Percentiles rank a stretch among this genome's conserved stretches.
These are phyloP conservation scores for Carex kokanica DNA, from an alignment of 176 grass and related monocot genomes.

Conservation along the genomic window DNA sequence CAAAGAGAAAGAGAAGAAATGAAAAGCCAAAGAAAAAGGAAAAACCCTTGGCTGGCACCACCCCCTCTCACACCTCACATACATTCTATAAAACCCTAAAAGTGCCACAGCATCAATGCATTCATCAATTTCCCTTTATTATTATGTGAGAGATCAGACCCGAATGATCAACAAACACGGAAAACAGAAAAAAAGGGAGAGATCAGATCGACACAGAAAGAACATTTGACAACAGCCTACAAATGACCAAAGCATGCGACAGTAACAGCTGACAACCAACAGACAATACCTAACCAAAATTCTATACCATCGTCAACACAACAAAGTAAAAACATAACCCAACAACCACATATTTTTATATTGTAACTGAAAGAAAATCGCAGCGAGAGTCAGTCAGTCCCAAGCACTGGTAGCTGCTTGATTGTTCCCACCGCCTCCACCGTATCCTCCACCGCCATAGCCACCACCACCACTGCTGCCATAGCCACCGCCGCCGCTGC, in stretches of 20 bases:
- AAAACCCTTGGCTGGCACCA: neutral
- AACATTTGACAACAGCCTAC: slow-evolving; percentile 23
- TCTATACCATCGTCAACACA: slow-evolving; percentile 32
- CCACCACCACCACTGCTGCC: neutral
- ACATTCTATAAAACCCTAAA: slow-evolving; percentile 21
- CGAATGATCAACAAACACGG: slow-evolving; percentile 11
- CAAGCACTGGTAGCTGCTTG: slow-evolving; percentile 62
- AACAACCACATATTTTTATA: slow-evolving; percentile 1
- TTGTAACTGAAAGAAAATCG: neutral
- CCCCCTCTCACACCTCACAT: slow-evolving; percentile 2
- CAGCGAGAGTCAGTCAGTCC: slow-evolving; percentile 38
- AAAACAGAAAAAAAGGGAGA: neutral
- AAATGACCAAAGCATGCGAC: slow-evolving; percentile 8
- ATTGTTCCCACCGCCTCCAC: slow-evolving; percentile 38
- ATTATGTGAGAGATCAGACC: slow-evolving; percentile 17
- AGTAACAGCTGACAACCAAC: neutral
- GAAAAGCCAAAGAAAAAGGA: slow-evolving; percentile 12
- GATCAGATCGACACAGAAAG: neutral
- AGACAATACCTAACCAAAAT: slow-evolving; percentile 25
- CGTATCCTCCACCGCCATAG: slow-evolving; percentile 4
- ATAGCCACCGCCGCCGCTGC: slow-evolving; percentile 32
- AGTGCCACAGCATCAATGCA: slow-evolving; percentile 25
- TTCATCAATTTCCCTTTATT: slow-evolving; percentile 20
- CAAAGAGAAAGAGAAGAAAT: slow-evolving; percentile 22
- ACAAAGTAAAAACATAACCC: slow-evolving; percentile 19